These are phyloP conservation scores for Fusarium austroafricanum DNA, from an alignment of 2,329 filamentous ascomycete genomes.

Conservation along the genomic window DNA sequence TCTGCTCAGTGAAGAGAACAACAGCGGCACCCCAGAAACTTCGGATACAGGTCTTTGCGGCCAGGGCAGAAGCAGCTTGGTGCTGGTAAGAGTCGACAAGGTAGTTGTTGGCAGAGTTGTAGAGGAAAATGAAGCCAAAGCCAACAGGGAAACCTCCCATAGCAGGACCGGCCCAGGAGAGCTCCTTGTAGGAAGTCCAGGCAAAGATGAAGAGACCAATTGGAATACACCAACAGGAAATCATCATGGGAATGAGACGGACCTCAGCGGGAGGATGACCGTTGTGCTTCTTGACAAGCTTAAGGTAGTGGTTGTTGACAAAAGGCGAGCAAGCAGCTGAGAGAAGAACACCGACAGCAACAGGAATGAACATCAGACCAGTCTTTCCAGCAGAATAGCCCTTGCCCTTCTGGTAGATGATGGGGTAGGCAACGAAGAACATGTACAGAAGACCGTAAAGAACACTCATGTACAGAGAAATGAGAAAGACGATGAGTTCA, in stretches of 20 bases:
- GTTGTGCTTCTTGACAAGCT: conserved; percentile 69
- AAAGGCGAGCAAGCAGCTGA: conserved; percentile 76
- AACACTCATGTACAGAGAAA: conserved; percentile 87
- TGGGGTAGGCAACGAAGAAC: conserved; percentile 78
- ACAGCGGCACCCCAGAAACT: conserved; percentile 83
- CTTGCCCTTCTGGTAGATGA: conserved; percentile 83
- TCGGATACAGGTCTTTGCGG: conserved; percentile 83
- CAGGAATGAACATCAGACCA: conserved; percentile 87
- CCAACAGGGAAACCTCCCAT: conserved; percentile 79
- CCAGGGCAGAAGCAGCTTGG: conserved; percentile 83
- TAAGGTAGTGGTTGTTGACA: conserved; percentile 86
- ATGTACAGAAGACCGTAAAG: conserved; percentile 81
- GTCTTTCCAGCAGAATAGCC: conserved; percentile 79
- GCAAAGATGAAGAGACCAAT: conserved; percentile 69
- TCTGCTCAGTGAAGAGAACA: conserved; percentile 84
- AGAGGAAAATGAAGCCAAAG: conserved; percentile 86
- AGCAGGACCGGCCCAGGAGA: conserved; percentile 78
- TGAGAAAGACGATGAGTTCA: conserved; percentile 87
- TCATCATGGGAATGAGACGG: conserved; percentile 86
- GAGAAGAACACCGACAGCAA: conserved; percentile 78
- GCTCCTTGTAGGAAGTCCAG: conserved; percentile 70
- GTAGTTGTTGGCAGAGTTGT: conserved; percentile 83
- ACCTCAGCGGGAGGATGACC: conserved; percentile 81
- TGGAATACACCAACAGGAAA: conserved; percentile 77
- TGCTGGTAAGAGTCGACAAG: conserved; percentile 72